Base-by-base conservation (phyloP, 2,329 filamentous ascomycete genomes). In the Alternaria sp. region DNA sequence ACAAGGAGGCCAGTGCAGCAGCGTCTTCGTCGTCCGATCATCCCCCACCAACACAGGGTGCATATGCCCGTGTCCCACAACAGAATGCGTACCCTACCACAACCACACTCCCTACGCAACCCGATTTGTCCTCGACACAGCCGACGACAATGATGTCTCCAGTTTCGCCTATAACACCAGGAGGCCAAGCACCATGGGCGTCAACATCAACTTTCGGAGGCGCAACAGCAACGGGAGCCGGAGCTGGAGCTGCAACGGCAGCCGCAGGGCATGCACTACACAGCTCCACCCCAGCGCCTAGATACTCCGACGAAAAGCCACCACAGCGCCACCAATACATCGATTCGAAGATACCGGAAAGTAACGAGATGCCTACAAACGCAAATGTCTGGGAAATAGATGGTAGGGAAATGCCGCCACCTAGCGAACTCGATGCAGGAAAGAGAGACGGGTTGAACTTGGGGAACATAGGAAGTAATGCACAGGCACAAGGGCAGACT, bases 331-430 rank as follows among this genome's bases (percentile, higher is more conserved):
- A 36, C 48, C 39, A 46, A 38, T 42, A 54, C 6, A 38, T 49
- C 0, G 51, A 56, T 8, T 30, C 54, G 0, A 47, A 41, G 3
- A 32, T 51, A 24, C 53, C 49, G 5, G 24, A 30, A 24, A 44
- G 30, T 3, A 58, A 54, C 16, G 64, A 66, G 22, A 60, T 64
- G 61, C 36, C 52, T 11, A 66, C 61, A 2, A 59, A 8, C 20
- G 58, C 59, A 9, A 66, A 66, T 28, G 52, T 64, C 2, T 64
- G 59, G 62, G 64, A 66, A 26, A 38, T 66, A 5, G 64, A 61
- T 5, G 59, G 59, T 3, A 54, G 48, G 18, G 64, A 61, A 11
- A 48, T 42, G 18, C 42, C 56, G 3, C 18, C 43, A n/a, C 43
- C 48, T 16, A 43, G 28, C 6, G 62, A 64, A 18, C 36, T 66